A percentile compares a stretch with the other conserved stretches of the same genome.
Conservation (phyloP, 2,329 filamentous ascomycete genomes). For the Cephalotrichum gorgonifer region DNA sequence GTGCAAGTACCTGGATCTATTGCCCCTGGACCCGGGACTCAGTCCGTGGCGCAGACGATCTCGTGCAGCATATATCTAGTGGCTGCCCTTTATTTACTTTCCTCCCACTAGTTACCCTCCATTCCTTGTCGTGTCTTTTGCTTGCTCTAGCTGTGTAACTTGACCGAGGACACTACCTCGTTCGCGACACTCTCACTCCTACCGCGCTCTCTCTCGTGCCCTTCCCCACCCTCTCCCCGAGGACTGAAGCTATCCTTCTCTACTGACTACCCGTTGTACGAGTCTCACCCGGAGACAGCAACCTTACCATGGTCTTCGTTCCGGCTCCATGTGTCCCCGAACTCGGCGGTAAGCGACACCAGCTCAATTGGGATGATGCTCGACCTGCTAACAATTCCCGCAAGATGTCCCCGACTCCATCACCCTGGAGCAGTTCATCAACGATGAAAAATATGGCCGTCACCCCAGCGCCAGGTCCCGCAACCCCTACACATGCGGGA, state of each 20-base stretch:
- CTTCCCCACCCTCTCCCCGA: neutral
- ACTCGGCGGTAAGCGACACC: constrained; percentile 37
- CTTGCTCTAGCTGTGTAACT: too few relatives aligned
- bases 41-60: too few relatives aligned
- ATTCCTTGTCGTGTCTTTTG: too few relatives aligned
- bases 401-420: constrained; percentile 61
- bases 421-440: constrained; percentile 67
- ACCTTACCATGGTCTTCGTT: constrained; percentile 39
- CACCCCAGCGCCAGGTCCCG: constrained; percentile 50
- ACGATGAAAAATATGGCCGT: constrained; percentile 60
- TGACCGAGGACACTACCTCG: too few relatives aligned
- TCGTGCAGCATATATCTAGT: too few relatives aligned
- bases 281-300: neutral
- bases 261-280: constrained; percentile 2
- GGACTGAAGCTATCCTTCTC: neutral
- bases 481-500: constrained; percentile 67
- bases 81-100: too few relatives aligned
- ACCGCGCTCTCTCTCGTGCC: too few relatives aligned
- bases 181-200: too few relatives aligned
- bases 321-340: constrained; percentile 51
- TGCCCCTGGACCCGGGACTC: too few relatives aligned
- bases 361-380: neutral
- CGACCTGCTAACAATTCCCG: neutral
- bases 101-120: too few relatives aligned
- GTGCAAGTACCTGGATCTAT: too few relatives aligned